These are phyloP conservation scores for Petunia secreta DNA, from an alignment of 257 asterid species.

Conservation along the genomic window DNA sequence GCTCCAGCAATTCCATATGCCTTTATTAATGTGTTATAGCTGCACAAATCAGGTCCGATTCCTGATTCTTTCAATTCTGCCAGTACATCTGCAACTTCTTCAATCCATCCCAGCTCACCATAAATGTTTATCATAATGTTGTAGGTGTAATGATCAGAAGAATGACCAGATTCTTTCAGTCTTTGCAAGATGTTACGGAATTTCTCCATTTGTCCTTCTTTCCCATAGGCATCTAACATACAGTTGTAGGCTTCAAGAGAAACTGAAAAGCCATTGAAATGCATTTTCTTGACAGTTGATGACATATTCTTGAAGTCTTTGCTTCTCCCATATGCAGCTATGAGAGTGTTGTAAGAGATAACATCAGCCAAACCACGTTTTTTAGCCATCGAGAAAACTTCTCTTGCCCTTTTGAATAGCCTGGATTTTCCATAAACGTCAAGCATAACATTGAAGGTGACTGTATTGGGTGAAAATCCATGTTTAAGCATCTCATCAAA, in stretches of 20 bases:
- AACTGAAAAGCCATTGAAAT: slow-evolving; percentile 80
- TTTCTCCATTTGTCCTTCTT: slow-evolving; percentile 90
- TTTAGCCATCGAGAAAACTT: slow-evolving; percentile 69
- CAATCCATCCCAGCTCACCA: slow-evolving; percentile 84
- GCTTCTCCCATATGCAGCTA: slow-evolving; percentile 82
- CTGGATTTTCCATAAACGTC: slow-evolving; percentile 77
- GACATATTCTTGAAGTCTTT: slow-evolving; percentile 78
- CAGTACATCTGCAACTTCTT: slow-evolving; percentile 60
- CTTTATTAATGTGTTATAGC: slow-evolving; percentile 87
- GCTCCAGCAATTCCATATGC: slow-evolving; percentile 91
- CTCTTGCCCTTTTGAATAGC: slow-evolving; percentile 71
- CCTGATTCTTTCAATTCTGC: slow-evolving; percentile 64
- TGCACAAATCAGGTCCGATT: slow-evolving; percentile 71
- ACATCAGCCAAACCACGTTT: slow-evolving; percentile 67
- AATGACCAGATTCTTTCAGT: slow-evolving; percentile 72
- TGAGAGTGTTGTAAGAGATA: slow-evolving; percentile 79
- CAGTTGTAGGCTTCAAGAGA: slow-evolving; percentile 89
- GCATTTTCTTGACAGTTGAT: slow-evolving; percentile 66
- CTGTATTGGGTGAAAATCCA: slow-evolving; percentile 68
- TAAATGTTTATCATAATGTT: slow-evolving; percentile 80
- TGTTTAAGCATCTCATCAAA: slow-evolving; percentile 78
- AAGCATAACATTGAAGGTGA: slow-evolving; percentile 79
- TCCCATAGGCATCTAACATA: slow-evolving; percentile 94
- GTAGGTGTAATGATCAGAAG: slow-evolving; percentile 66
- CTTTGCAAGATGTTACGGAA: slow-evolving; percentile 66